These are phyloP conservation scores for Ceratocystis variospora DNA, from an alignment of 2,329 filamentous ascomycete species.

Conservation along the genomic window DNA sequence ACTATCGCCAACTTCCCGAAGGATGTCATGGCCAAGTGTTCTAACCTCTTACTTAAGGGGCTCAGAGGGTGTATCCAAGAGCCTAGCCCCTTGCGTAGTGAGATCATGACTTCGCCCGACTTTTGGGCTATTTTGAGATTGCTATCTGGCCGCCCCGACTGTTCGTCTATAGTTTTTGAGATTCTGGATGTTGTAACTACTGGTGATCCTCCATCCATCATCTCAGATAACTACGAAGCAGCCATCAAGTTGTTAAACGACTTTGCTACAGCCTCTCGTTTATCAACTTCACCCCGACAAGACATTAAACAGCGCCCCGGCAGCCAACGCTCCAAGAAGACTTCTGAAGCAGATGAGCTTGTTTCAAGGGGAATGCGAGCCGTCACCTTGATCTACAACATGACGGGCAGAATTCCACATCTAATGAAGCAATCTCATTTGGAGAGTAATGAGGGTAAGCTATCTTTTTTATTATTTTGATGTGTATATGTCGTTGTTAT, in stretches of 20 bases:
- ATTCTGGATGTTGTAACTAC: conserved; percentile 69
- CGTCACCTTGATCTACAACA: conserved; percentile 64
- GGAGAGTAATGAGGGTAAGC: conserved; percentile 64
- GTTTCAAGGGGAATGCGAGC: conserved; percentile 57
- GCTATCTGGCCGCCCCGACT: conserved; percentile 54
- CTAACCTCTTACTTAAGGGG: conserved; percentile 62
- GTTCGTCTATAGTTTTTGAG: conserved; percentile 66
- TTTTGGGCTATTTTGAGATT: conserved; percentile 86
- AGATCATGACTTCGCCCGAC: conserved; percentile 91
- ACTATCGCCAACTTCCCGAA: conserved; percentile 78
- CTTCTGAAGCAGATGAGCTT: conserved; percentile 9
- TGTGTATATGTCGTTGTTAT: too few species aligned
- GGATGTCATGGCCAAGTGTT: conserved; percentile 60
- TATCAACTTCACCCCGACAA: not conserved
- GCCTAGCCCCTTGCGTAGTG: conserved; percentile 65
- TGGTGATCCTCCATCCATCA: conserved; percentile 66
- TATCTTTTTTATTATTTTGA: not conserved
- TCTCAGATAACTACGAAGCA: conserved; percentile 89
- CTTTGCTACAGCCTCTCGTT: conserved; percentile 55
- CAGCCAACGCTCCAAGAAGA: conserved; percentile 5
- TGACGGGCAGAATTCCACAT: conserved; percentile 68
- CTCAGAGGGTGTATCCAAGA: conserved; percentile 67
- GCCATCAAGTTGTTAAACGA: conserved; percentile 73
- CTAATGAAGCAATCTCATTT: conserved; percentile 90
- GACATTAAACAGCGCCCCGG: conserved; percentile 6